A percentile compares a stretch with the other conserved stretches of the same genome.
These are phyloP conservation scores for Peribolospora baueri DNA, from an alignment of 768 basidiomycete species.

Conservation along the genomic window DNA sequence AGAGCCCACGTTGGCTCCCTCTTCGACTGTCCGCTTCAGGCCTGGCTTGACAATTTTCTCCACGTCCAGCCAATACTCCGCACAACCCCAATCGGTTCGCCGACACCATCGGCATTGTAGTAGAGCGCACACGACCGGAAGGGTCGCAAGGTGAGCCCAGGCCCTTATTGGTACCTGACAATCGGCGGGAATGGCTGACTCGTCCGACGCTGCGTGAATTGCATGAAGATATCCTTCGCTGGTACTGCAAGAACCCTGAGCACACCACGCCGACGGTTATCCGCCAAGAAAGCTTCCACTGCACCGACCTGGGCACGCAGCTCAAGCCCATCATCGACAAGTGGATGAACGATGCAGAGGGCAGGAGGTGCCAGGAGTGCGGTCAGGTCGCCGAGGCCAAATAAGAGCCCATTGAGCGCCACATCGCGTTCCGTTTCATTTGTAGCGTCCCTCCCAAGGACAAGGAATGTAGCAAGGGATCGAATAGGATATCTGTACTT, in stretches of 20 bases:
- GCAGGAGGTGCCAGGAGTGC: constrained; percentile 48
- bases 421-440: too few relatives aligned
- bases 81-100: constrained; percentile 84
- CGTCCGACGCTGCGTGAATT: too few relatives aligned
- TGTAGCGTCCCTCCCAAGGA: too few relatives aligned
- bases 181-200: too few relatives aligned
- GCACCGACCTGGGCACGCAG: constrained; percentile 74
- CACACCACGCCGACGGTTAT: constrained; percentile 51
- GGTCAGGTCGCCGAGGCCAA: constrained; percentile 38
- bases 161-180: background rate
- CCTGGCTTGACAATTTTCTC: background rate
- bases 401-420: constrained; percentile 14
- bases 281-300: constrained; percentile 62
- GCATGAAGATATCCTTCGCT: constrained; percentile 52
- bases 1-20: background rate
- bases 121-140: constrained; percentile 64
- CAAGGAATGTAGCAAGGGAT: too few relatives aligned
- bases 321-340: constrained; percentile 63
- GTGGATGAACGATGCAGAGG: constrained; percentile 44
- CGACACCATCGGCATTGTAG: constrained; percentile 71
- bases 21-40: too few relatives aligned
- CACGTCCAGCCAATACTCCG: constrained; percentile 55
- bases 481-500: too few relatives aligned
- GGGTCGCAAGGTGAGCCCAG: constrained; percentile 37
- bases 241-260: constrained; percentile 47